These are phyloP conservation scores for Aspergillus vadensis DNA, from an alignment of 2,329 filamentous ascomycete species.

Conservation along the genomic window DNA sequence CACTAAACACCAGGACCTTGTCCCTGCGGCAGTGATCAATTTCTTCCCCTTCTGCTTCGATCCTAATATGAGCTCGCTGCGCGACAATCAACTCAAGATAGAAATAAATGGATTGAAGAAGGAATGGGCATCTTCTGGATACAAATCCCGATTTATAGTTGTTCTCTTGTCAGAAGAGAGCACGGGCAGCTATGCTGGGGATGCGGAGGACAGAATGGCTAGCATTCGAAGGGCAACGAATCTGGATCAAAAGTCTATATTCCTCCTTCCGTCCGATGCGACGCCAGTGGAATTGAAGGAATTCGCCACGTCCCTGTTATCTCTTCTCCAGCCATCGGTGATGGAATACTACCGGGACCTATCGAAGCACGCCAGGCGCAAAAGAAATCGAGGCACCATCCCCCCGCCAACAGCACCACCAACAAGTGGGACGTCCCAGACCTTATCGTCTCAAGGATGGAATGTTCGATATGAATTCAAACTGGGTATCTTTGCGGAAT, in stretches of 20 bases:
- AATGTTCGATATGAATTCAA: slow-evolving; percentile 95
- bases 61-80: slow-evolving; percentile 70
- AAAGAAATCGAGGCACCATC: slow-evolving; percentile 75
- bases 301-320: slow-evolving; percentile 72
- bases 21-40: slow-evolving; percentile 78
- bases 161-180: slow-evolving; percentile 77
- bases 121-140: slow-evolving; percentile 60
- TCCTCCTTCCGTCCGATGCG: slow-evolving; percentile 76
- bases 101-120: slow-evolving; percentile 79
- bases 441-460: slow-evolving; percentile 83
- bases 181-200: slow-evolving; percentile 59
- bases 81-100: slow-evolving; percentile 83
- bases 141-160: slow-evolving; percentile 75
- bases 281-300: slow-evolving; percentile 70
- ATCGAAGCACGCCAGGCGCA: slow-evolving; percentile 87
- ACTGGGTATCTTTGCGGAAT: slow-evolving; percentile 84
- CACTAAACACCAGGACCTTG: slow-evolving; percentile 79
- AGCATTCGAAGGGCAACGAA: slow-evolving; percentile 77
- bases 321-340: slow-evolving; percentile 70
- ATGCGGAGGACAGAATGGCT: slow-evolving; percentile 74
- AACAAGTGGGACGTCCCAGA: slow-evolving; percentile 80
- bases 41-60: slow-evolving; percentile 79
- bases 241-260: slow-evolving; percentile 80
- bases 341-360: slow-evolving; percentile 93
- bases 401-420: slow-evolving; percentile 82